These are phyloP conservation scores for Sporobolomyces roseus DNA, from an alignment of 768 basidiomycete species.

Conservation along the genomic window DNA sequence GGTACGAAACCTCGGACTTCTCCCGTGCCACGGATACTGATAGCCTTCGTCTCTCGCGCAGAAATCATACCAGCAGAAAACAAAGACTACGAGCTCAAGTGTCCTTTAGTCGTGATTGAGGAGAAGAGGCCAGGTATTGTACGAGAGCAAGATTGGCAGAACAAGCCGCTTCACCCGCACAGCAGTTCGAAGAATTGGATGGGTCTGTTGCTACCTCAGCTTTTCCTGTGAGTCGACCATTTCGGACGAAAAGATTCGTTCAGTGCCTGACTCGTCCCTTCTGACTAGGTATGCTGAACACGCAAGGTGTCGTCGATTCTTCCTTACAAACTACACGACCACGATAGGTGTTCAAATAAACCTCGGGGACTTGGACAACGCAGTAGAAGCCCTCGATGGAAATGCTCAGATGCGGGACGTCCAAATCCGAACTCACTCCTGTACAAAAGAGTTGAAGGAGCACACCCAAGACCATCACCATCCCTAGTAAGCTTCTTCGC, in stretches of 20 bases:
- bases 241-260: not conserved
- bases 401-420: not conserved
- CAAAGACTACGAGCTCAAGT: not conserved
- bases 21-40: not conserved
- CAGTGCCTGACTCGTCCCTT: too few species aligned
- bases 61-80: not conserved
- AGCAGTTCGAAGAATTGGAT: not conserved
- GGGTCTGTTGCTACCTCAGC: not conserved
- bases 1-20: not conserved
- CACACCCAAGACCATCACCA: too few species aligned
- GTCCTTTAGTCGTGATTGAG: not conserved
- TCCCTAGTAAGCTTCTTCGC: not conserved
- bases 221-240: not conserved
- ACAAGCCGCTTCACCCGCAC: not conserved
- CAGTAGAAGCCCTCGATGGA: not conserved
- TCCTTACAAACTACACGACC: not conserved
- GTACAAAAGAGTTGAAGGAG: not conserved
- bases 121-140: slow-evolving; percentile 11
- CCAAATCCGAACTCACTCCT: too few species aligned
- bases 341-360: not conserved
- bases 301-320: not conserved
- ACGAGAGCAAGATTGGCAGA: not conserved
- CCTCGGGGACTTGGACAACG: not conserved
- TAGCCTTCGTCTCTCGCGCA: not conserved
- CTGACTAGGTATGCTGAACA: not conserved